Evolutionary conservation across 257 asterid genomes (phyloP), one percentile per base, ranked within the genome.

Genomic region (Ilex asprella): DNA sequence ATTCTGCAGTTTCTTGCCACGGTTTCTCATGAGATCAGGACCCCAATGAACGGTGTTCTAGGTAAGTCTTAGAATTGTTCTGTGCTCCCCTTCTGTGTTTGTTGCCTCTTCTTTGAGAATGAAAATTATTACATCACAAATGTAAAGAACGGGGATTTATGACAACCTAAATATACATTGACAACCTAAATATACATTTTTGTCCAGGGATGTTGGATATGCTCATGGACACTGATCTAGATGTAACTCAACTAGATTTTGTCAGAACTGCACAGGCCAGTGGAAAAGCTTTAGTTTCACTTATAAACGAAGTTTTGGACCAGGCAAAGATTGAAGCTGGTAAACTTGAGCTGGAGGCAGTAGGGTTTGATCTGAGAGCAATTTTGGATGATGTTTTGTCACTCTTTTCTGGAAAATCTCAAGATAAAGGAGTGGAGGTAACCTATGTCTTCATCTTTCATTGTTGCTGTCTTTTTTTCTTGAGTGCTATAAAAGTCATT

Each of bases 291-390:
- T 71, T 93, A 71, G 96, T 93, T 65, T 87, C 99, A n/a, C 95
- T 93, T 67, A 87, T 93, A 66, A 93, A 93, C 56, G 96, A 89
- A 73, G 96, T 93, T 62, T 72, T 93, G 75, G 99, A 93, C 85
- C 95, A 67, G 73, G 97, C 99, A 10, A 93, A 93, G 83, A 93
- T 93, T n/a, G 99, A 93, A 68, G 87, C 97, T 29, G 99, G 99
- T 44, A 93, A 85, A 70, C 96, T 93, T 8, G 99, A 93, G 92
- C 99, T 93, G 12, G 97, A 89, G 82, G 91, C 82, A 3, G 81
- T 76, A 64, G 70, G 68, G 39, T 80, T 80, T 31, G 78, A 80
- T 31, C 66, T 70, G 59, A 73, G 86, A 60, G 78, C 65, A 31
- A 74, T 78, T 64, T 66, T 80, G 59, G 86, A 80, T 59, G 86